Conservation (phyloP, 257 asterid genomes). For the Orobanche coerulescens region DNA sequence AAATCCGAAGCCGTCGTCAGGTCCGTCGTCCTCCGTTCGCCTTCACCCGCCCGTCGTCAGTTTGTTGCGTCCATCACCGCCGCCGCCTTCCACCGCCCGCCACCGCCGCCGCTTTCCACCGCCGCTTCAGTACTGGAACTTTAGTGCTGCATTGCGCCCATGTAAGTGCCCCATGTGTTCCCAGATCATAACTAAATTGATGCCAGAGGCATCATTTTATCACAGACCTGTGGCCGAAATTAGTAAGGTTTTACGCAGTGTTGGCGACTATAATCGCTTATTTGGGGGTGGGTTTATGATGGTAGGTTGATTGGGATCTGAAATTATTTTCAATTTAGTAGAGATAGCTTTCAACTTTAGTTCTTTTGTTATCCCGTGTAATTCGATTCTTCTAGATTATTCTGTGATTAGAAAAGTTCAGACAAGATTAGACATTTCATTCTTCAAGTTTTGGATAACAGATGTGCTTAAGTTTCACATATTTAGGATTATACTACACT, state of each 20-base stretch:
- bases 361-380: background rate
- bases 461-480: background rate
- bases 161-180: conserved; percentile 90
- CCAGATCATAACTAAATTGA: conserved; percentile 44
- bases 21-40: too few relatives aligned
- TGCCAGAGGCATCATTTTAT: conserved; percentile 54
- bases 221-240: conserved; percentile 35
- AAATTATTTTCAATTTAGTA: background rate
- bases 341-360: background rate
- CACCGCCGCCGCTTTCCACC: too few relatives aligned
- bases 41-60: too few relatives aligned
- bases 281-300: conserved; percentile 54
- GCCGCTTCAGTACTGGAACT: conserved; percentile 82
- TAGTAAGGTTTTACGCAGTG: conserved; percentile 37
- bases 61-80: too few relatives aligned
- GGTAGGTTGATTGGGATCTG: conserved; percentile 38
- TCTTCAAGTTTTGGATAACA: background rate
- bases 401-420: background rate
- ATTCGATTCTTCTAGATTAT: background rate
- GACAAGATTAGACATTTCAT: background rate
- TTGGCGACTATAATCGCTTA: conserved; percentile 59
- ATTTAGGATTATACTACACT: background rate
- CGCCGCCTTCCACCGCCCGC: too few relatives aligned
- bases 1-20: too few relatives aligned
- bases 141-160: conserved; percentile 51